Evolutionary conservation across 495 filamentous ascomycete species (phyloP).

Genomic region (Sabuloglossum arenarium): DNA sequence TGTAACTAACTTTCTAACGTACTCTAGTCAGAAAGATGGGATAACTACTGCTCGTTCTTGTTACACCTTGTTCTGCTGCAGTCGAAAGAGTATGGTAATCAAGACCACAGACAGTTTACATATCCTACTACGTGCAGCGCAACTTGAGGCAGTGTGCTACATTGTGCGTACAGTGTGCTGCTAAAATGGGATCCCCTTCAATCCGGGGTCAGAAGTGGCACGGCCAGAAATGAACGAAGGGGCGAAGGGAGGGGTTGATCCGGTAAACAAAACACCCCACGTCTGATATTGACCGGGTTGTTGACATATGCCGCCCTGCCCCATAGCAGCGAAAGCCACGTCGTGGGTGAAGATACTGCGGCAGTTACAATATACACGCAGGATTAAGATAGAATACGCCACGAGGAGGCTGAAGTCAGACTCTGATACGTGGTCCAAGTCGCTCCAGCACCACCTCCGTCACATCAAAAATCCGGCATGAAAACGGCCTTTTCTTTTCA

Average conservation of each 20-base stretch:
- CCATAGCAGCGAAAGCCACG: not conserved
- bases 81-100: too few species aligned
- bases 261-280: slow-evolving; percentile 1
- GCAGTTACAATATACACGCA: too few species aligned
- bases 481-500: not conserved
- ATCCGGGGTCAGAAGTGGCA: not conserved
- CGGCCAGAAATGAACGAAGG: not conserved
- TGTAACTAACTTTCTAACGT: too few species aligned
- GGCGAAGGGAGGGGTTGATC: not conserved
- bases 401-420: not conserved
- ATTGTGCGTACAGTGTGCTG: not conserved
- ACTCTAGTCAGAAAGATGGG: too few species aligned
- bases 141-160: not conserved
- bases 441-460: not conserved
- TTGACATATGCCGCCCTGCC: not conserved
- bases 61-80: too few species aligned
- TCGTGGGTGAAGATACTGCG: not conserved
- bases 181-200: not conserved
- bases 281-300: not conserved
- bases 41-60: too few species aligned
- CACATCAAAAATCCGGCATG: not conserved
- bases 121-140: too few species aligned
- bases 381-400: not conserved
- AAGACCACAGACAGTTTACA: too few species aligned
- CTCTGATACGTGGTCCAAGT: not conserved